Base-by-base conservation (phyloP, 2,329 filamentous ascomycete species). In the Diaporthe citriasiana region DNA sequence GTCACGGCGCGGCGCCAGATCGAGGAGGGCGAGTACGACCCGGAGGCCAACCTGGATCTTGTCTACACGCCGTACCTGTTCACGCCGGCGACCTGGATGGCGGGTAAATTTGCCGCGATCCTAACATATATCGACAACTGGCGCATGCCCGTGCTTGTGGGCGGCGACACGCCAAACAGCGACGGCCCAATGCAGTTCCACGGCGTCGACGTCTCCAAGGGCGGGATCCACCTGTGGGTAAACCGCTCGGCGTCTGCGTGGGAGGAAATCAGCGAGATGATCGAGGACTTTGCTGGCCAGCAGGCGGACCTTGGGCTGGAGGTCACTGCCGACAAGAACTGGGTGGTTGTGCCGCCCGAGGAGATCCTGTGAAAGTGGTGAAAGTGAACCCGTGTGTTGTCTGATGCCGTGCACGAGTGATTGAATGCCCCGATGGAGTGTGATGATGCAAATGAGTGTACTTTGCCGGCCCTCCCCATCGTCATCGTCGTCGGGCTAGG, bases 111-210 rank as follows among this genome's bases (percentile, higher is more conserved):
- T 81, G 84, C 84, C 0, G 85, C 83, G 1, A 84, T 86, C 55
- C 80, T 84, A 25, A 81, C 82, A 2, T 85, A 84, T 75, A 85
- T 86, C 25, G 82, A 85, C 69, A 77, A 83, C 74, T 86, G 85
- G 85, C 85, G 83, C 78, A 80, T 79, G 73, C 84, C 85, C 1
- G 77, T 86, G 7, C 78, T 86, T 2, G 85, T 81, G 17, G 85
- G 72, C 1, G 85, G 85, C n/a, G 85, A 86, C 71, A 85, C 85
- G 0, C 85, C 84, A 0, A 79, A 78, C 13, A 86, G 84, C 75
- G 85, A 86, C 63, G 84, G 83, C 0, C 83, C 83, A 13, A 86
- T 86, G 85, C 79, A 83, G 19, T 85, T 86, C 77, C 84, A 86
- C 42, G 85, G 83, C 15, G 85, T 85, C 5, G 83, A 86, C 63